Percentiles rank a stretch among this genome's conserved stretches.
Evolutionary conservation across 23 red algal genomes (phyloP).

Genomic region (Gracilariopsis chorda): DNA sequence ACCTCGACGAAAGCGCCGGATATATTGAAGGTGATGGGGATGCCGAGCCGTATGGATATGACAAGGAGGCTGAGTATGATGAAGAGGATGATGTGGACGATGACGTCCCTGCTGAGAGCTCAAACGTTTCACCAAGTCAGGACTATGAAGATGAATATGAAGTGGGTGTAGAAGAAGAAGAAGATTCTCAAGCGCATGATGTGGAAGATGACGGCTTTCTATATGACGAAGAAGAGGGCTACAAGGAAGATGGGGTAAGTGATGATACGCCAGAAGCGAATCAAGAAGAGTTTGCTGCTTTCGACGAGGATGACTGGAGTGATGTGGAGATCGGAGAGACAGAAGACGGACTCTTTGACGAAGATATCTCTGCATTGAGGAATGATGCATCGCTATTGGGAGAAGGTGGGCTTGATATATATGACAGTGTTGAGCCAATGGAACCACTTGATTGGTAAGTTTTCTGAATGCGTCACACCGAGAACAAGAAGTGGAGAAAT

Average conservation of each 20-base stretch:
- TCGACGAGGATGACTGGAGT: neutral
- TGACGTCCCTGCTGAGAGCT: too few relatives aligned
- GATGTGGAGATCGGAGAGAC: neutral
- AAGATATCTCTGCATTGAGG: neutral
- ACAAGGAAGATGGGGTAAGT: neutral
- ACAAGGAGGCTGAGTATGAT: too few relatives aligned
- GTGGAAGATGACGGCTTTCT: neutral
- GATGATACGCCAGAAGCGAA: neutral
- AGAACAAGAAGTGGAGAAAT: too few relatives aligned
- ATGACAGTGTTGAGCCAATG: neutral
- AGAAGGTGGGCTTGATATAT: too few relatives aligned
- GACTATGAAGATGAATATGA: too few relatives aligned
- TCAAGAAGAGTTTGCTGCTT: neutral
- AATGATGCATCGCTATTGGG: neutral
- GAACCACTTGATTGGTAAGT: neutral
- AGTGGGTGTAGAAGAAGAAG: too few relatives aligned
- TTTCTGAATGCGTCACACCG: too few relatives aligned
- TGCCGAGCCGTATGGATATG: too few relatives aligned
- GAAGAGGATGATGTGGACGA: neutral
- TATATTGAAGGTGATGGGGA: too few relatives aligned
- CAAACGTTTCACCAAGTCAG: too few relatives aligned
- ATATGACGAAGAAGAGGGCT: neutral
- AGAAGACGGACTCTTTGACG: neutral
- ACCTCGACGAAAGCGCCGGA: too few relatives aligned
- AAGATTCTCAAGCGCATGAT: neutral